Base-by-base conservation (phyloP, 768 basidiomycete species). In the Glaciozyma martinii region DNA sequence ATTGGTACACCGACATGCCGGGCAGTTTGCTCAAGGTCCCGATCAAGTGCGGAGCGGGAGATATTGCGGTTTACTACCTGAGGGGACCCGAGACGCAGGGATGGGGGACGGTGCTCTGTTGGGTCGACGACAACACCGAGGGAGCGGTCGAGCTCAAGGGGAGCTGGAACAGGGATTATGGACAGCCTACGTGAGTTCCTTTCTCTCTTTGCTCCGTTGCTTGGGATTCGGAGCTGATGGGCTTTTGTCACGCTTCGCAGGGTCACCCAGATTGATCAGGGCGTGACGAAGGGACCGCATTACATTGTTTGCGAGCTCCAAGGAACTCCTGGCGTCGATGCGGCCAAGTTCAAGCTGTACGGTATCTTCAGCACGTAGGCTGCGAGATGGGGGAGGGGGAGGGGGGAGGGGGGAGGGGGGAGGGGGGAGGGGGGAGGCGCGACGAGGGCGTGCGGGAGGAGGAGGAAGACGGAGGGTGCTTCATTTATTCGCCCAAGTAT, bases 101-200 rank as follows among this genome's bases (percentile, higher is more conserved):
- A 52, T 80, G 65, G 87, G 89, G 40, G 85, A 85, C 71, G 59
- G 80, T 93, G 5, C 84, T 88, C 72, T 98, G 95, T 76, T 98
- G 94, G 94, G 95, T 99, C 40, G 95, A 99, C 76, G 93, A 99
- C 76, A 99, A 99, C 75, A 83, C 85, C 68, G 77, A 72, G 0
- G 94, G 95, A 7, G 86, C 84, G 33, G 83, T 83, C 66, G 81
- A 85, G 49, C 80, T 97, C 63, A 83, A 85, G 76, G 93, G 97
- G 1, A 59, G 56, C 44, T 73, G 74, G 72, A 83, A 87, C 62
- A 78, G 85, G 9, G 79, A 77, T 5, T 83, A 84, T 61, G 77
- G 83, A 1, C 82, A 80, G 59, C 82, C 90, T 37, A 81, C 82
- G 90, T 90, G 75, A 71, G 88, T 82, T 49, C 44, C 66, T 25